Percentiles rank a stretch among this genome's conserved stretches.
Conservation (phyloP, 805 yeast genomes). For the Candida alai region DNA sequence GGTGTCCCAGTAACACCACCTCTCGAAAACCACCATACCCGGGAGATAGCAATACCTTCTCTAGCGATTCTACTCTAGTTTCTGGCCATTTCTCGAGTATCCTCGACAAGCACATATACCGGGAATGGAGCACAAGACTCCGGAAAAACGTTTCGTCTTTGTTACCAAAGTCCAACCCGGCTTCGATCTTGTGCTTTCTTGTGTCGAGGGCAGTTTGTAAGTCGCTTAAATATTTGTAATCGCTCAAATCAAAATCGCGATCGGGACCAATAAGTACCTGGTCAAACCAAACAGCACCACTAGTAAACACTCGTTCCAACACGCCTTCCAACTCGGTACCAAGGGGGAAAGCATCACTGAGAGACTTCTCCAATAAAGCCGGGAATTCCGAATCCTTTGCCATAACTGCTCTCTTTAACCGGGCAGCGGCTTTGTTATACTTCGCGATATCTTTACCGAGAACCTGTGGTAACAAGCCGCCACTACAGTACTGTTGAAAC, state of each 20-base stretch:
- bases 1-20: too few relatives aligned
- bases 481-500: background rate
- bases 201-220: background rate
- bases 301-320: background rate
- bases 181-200: background rate
- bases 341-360: background rate
- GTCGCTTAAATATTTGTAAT: background rate
- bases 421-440: background rate
- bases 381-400: constrained; percentile 1
- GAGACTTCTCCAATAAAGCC: background rate
- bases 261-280: background rate
- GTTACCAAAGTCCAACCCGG: too few relatives aligned
- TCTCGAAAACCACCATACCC: background rate
- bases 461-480: background rate
- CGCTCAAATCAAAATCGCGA: background rate
- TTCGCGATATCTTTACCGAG: background rate
- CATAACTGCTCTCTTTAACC: background rate
- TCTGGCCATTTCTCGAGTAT: too few relatives aligned
- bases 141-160: constrained; percentile 1
- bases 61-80: too few relatives aligned
- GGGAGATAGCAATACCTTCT: background rate
- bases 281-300: constrained; percentile 2
- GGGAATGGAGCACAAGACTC: background rate
- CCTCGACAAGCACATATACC: background rate
- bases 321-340: background rate